Base-by-base conservation (phyloP, 176 grass and related monocot genomes). In the Musa schizocarpa region DNA sequence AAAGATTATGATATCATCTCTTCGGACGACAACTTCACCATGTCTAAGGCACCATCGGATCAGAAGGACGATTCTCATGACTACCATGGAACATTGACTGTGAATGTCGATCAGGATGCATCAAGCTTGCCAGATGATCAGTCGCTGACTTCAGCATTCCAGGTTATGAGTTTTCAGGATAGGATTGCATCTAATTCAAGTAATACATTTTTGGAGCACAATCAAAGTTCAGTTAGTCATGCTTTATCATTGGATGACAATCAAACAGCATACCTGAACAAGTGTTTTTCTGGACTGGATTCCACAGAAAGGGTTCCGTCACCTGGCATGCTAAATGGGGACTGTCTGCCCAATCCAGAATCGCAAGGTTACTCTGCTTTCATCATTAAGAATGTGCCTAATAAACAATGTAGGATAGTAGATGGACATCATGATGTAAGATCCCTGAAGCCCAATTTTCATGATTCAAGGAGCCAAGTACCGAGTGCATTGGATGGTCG, bases 61-160 rank as follows among this genome's bases (percentile, higher is more conserved):
- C 52, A 69, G 54, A 53, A 72, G 66, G 67, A 50, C 63, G 16
- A 20, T 74, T 50, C 65, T 66, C 9, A 56, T 61, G 6, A 57
- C n/a, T 14, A 49, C 48, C 64, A 83, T 68, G 80, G 55, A 49
- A 6, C 68, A 79, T 43, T 62, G 1, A 48, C 21, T 25, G 4
- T 17, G 17, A 54, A 22, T 75, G 68, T 61, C 48, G 63, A 82
- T 54, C 76, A 72, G 2, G 71, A 34, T 13, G 57, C 9, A 53
- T 21, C 63, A 11, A 50, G 24, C 66, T 58, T 91, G 57, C 78
- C 79, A 8, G 82, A 93, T 6, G 84, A 93, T 9, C 81, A 87
- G 56, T 70, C 78, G 0, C 43, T 98, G 25, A 19, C 76, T 74
- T 82, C 64, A 54, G 86, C 86, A 72, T 80, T 93, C 74, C 63